phyloP scores from a whole-genome alignment of 2,329 filamentous ascomycete species.

The Penicillium concentricum region DNA sequence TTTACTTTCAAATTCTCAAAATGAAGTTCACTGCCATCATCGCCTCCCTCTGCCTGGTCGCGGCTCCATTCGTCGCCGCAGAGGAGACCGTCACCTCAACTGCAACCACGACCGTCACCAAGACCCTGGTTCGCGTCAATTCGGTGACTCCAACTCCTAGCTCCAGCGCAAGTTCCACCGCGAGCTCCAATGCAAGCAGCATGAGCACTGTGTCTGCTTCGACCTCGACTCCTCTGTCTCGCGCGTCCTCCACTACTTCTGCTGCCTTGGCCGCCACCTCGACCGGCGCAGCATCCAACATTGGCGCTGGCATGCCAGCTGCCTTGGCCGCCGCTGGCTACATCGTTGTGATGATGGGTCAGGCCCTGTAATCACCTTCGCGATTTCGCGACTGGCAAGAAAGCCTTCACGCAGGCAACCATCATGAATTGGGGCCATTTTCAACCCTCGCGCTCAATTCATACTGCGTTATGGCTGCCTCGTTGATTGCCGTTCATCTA shows the following conservation, averaged over 20 bases:
- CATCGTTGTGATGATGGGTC: slow-evolving; percentile 38
- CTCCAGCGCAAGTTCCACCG: background rate
- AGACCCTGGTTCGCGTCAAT: slow-evolving; percentile 47
- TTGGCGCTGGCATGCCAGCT: slow-evolving; percentile 29
- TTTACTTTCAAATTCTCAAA: slow-evolving; percentile 11
- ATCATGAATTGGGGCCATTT: background rate
- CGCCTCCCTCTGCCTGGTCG: slow-evolving; percentile 37
- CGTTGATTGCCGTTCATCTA: slow-evolving; percentile 20
- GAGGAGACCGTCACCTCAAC: slow-evolving; percentile 29
- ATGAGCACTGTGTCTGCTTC: slow-evolving; percentile 18
- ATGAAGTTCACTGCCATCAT: slow-evolving; percentile 40
- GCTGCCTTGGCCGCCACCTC: slow-evolving; percentile 15
- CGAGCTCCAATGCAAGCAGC: background rate
- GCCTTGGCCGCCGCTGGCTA: slow-evolving; percentile 37
- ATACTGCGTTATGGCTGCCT: slow-evolving; percentile 5
- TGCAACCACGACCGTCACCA: slow-evolving; percentile 41
- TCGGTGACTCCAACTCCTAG: slow-evolving; percentile 33
- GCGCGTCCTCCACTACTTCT: slow-evolving; percentile 11
- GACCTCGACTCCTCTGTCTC: slow-evolving; percentile 22
- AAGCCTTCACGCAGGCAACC: background rate
- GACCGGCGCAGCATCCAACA: slow-evolving; percentile 20
- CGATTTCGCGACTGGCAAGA: background rate
- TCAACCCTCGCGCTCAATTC: background rate
- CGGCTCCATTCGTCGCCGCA: slow-evolving; percentile 32
- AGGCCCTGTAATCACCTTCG: slow-evolving; percentile 29